phyloP scores from a whole-genome alignment of 805 yeast species.

The Myxozyma lipomycoides region DNA sequence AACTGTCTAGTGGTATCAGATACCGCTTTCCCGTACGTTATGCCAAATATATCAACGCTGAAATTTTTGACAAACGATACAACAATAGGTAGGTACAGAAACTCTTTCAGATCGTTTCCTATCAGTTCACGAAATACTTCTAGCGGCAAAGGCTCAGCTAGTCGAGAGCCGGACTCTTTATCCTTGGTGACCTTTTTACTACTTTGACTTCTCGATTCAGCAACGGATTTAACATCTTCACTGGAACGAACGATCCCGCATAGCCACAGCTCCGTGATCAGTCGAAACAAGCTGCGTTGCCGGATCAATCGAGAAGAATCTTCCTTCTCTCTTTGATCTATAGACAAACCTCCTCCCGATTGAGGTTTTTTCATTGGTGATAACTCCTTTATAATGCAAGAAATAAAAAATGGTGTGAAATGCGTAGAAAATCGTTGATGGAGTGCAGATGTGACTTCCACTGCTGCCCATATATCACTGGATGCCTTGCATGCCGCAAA shows the following conservation, averaged over 20 bases:
- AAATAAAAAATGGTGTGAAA: slow-evolving; percentile 43
- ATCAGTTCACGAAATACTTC: slow-evolving; percentile 47
- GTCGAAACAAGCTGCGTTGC: slow-evolving; percentile 47
- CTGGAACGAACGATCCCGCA: slow-evolving; percentile 53
- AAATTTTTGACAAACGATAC: slow-evolving; percentile 51
- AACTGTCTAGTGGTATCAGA: slow-evolving; percentile 35
- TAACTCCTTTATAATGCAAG: slow-evolving; percentile 31
- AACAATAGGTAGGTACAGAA: slow-evolving; percentile 27
- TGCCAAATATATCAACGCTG: slow-evolving; percentile 57
- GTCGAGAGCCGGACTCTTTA: not conserved
- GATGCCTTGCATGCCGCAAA: slow-evolving; percentile 48
- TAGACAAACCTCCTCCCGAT: slow-evolving; percentile 22
- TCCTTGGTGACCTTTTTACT: not conserved
- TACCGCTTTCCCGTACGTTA: not conserved
- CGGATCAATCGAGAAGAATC: slow-evolving; percentile 41
- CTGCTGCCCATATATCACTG: slow-evolving; percentile 59
- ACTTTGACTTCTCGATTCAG: slow-evolving; percentile 11
- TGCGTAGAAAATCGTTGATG: slow-evolving; percentile 65
- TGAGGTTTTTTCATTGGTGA: slow-evolving; percentile 28
- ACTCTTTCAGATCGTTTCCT: slow-evolving; percentile 20
- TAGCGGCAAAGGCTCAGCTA: slow-evolving; percentile 42
- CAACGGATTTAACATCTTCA: slow-evolving; percentile 41
- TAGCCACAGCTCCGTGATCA: slow-evolving; percentile 55
- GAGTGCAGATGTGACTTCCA: slow-evolving; percentile 63
- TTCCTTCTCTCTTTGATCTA: slow-evolving; percentile 44